phyloP scores from a whole-genome alignment of 352 stramenopile genomes.

The Globisporangium barbulae region DNA sequence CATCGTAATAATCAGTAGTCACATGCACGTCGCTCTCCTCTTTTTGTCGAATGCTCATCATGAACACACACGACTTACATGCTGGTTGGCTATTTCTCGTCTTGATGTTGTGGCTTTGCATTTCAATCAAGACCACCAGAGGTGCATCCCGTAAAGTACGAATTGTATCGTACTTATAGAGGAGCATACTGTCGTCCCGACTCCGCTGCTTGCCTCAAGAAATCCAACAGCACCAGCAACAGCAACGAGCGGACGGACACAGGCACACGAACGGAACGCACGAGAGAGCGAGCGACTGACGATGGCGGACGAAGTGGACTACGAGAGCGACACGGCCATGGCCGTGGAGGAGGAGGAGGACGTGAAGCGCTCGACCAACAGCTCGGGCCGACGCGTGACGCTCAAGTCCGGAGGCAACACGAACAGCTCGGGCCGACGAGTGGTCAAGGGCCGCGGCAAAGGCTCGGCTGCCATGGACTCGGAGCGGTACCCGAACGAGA shows the following conservation, averaged over 20 bases:
- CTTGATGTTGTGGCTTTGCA: no score
- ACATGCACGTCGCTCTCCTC: no score
- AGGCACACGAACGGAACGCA: neutral
- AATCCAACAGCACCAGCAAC: neutral
- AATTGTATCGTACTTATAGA: neutral
- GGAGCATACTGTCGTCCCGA: neutral
- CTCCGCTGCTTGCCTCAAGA: neutral
- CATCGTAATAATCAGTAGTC: no score
- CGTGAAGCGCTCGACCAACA: conserved; percentile 19
- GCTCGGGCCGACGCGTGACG: conserved; percentile 5
- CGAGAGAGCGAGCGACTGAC: neutral
- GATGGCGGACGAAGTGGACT: conserved; percentile 86
- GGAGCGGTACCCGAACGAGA: conserved; percentile 65
- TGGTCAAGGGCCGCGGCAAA: conserved; percentile 70
- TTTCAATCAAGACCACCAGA: no score
- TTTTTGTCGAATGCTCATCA: no score
- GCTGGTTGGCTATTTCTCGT: no score
- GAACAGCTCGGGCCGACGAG: conserved; percentile 18
- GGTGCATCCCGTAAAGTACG: neutral
- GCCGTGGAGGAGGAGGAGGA: conserved; percentile 74
- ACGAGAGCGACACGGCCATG: conserved; percentile 87
- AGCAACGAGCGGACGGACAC: conserved; percentile 8
- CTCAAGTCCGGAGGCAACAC: conserved; percentile 2
- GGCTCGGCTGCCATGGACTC: conserved; percentile 70
- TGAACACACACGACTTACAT: no score